Conservation (phyloP, 257 asterid genomes). For the Coffea canephora region DNA sequence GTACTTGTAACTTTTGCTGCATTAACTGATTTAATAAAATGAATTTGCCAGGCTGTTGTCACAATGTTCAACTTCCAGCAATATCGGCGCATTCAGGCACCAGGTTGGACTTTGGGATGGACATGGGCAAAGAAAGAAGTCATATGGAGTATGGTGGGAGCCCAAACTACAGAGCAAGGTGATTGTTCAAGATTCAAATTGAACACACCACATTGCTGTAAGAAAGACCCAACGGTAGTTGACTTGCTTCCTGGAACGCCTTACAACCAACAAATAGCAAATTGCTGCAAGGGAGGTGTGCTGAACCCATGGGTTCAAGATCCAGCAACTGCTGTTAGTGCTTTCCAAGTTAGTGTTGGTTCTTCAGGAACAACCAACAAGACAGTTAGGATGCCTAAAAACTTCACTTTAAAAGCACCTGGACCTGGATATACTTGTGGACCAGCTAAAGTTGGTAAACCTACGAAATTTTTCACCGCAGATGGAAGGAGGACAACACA, state of each 20-base stretch:
- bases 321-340: constrained; percentile 59
- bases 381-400: constrained; percentile 72
- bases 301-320: constrained; percentile 73
- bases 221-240: constrained; percentile 67
- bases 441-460: constrained; percentile 63
- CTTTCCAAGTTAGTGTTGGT: constrained; percentile 78
- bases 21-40: not conserved
- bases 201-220: constrained; percentile 76
- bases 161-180: constrained; percentile 84
- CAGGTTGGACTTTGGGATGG: constrained; percentile 97
- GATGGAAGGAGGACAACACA: constrained; percentile 84
- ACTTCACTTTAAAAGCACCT: constrained; percentile 71
- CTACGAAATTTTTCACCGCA: constrained; percentile 52
- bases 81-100: constrained; percentile 84
- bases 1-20: no score
- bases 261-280: constrained; percentile 80
- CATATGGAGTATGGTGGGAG: constrained; percentile 85
- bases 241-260: constrained; percentile 82
- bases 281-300: constrained; percentile 89
- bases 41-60: constrained; percentile 53
- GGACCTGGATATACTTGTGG: constrained; percentile 93
- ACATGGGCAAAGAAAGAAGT: constrained; percentile 93
- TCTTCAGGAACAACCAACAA: constrained; percentile 72
- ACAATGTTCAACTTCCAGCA: constrained; percentile 90
- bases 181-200: constrained; percentile 79